Evolutionary conservation across 306 rosid genomes (phyloP), one percentile per base, ranked within the genome.

Genomic region (Vigna hirtella): DNA sequence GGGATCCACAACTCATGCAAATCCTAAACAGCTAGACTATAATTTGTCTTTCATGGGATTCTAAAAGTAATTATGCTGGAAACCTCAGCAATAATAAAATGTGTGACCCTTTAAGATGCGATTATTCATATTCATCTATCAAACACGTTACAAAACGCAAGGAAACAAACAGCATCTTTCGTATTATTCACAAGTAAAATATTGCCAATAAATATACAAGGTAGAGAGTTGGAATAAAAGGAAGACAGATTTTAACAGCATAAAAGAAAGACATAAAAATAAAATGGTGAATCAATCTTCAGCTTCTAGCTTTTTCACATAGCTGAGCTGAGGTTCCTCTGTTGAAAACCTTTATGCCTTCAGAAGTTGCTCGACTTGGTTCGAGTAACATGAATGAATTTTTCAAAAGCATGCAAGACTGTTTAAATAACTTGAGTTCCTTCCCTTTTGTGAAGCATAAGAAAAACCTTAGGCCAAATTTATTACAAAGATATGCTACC

Each of bases 381-480:
- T 62, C 58, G 48, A 86, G 85, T 63, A 81, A 74, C 84, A 74
- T 7, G 66, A 83, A 81, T 74, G 79, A 62, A 47, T 53, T 20
- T 80, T 58, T 18, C 68, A 77, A 63, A 69, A 43, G 9, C 42
- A 48, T 26, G 26, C 73, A 61, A 68, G 53, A 8, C 43, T 55
- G 48, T 18, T 32, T 49, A 13, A 66, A 61, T 53, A 53, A 40
- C 67, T 52, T 56, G 14, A 24, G 42, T 57, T 59, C 56, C 81
- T 69, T 73, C 80, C 59, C 56, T 66, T 73, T 67, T 55, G 71
- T 2, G 55, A 66, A 50, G 17, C 52, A 59, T 12, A 30, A 66
- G 69, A 77, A 72, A 71, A 66, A 13, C 78, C 61, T 28, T 28
- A 20, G 38, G 30, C 36, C 7, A 48, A 67, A 66, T 48, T 6